These are phyloP conservation scores for Centrapalus pauciflorus DNA, from an alignment of 129 eudicot genomes.

Conservation along the genomic window DNA sequence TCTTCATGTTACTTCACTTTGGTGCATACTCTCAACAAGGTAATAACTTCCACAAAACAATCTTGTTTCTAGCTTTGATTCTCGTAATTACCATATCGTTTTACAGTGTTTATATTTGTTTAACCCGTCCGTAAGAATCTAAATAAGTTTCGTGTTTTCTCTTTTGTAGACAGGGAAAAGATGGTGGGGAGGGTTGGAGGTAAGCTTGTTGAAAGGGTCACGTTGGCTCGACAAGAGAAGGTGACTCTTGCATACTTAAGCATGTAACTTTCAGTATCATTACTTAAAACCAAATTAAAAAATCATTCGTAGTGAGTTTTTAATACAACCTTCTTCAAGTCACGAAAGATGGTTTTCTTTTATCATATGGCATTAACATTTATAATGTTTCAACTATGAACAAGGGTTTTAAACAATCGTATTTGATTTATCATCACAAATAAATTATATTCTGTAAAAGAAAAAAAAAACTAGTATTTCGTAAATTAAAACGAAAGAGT, in stretches of 20 bases:
- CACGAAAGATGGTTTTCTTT: not conserved
- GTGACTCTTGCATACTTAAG: constrained; percentile 6
- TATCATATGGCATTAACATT: not conserved
- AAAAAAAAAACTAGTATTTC: too few species aligned
- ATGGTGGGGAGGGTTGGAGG: constrained; percentile 5
- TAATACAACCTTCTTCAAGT: too few species aligned
- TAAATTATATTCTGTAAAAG: too few species aligned
- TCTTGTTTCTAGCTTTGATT: not conserved
- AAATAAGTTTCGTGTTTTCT: not conserved
- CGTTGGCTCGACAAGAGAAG: constrained; percentile 21
- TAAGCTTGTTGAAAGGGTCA: not conserved
- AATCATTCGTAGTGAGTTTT: too few species aligned
- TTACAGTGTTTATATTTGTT: not conserved
- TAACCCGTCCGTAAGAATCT: not conserved
- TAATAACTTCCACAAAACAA: not conserved
- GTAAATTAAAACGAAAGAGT: too few species aligned
- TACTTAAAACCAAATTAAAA: too few species aligned
- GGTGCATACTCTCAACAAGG: constrained; percentile 37
- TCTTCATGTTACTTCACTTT: constrained; percentile 35
- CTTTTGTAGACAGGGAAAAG: constrained; percentile 20
- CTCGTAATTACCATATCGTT: not conserved
- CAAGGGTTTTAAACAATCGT: not conserved
- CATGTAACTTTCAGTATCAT: too few species aligned
- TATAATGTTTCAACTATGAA: not conserved
- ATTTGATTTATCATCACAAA: too few species aligned